Conservation (phyloP, 208 protist genomes). For the Sergeia podlipaevii region DNA sequence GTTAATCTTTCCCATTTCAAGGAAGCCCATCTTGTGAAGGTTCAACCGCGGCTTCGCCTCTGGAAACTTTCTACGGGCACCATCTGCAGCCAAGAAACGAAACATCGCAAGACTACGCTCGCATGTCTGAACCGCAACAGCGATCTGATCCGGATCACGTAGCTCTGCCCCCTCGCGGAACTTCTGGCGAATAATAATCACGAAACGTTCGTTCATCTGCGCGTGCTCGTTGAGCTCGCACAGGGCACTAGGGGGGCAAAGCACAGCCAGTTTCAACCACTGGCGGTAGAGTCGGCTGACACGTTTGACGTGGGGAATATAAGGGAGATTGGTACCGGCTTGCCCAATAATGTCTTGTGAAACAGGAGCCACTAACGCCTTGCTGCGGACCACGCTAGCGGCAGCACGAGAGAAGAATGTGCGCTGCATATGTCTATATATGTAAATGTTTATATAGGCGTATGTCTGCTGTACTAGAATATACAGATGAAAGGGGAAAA, state of each 20-base stretch:
- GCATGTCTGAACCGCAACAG: constrained; percentile 76
- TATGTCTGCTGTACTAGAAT: neutral
- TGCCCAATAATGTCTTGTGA: constrained; percentile 39
- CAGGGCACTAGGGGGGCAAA: constrained; percentile 69
- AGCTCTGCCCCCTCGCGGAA: constrained; percentile 75
- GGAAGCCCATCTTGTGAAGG: constrained; percentile 85
- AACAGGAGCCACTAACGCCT: constrained; percentile 46
- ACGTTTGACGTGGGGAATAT: constrained; percentile 74
- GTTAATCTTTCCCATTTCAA: constrained; percentile 86
- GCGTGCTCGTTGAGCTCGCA: constrained; percentile 85
- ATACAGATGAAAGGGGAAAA: constrained; percentile 3
- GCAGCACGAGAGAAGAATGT: neutral
- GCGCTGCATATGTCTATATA: neutral
- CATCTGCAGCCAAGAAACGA: constrained; percentile 73
- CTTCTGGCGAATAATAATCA: constrained; percentile 86
- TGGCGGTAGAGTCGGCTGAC: constrained; percentile 77
- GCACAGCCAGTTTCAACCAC: constrained; percentile 85
- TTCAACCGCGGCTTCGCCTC: constrained; percentile 79
- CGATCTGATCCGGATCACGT: constrained; percentile 77
- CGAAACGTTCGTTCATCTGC: constrained; percentile 89
- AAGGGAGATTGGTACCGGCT: constrained; percentile 70
- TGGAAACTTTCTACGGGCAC: constrained; percentile 78
- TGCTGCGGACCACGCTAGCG: constrained; percentile 44
- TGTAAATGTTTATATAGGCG: no score
- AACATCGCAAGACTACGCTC: constrained; percentile 86